Percentiles rank a stretch among this genome's conserved stretches.
These are phyloP conservation scores for Brachypodium distachyon DNA, from an alignment of 202 grass and related monocot genomes.

Conservation along the genomic window DNA sequence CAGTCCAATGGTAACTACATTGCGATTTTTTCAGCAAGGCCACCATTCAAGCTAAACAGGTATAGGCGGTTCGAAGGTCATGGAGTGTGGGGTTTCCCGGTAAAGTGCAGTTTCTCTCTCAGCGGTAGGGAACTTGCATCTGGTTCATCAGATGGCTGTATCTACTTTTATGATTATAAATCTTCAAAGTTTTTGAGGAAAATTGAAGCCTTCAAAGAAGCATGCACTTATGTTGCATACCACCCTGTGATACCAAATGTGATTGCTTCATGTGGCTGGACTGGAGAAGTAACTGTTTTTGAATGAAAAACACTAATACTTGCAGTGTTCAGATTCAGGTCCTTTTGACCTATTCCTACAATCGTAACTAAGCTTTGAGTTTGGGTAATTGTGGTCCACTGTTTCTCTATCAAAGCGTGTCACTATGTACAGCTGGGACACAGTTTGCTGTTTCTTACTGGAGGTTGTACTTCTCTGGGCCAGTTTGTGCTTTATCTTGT, in stretches of 20 bases:
- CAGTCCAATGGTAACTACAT: conserved; percentile 95
- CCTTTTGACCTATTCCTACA: background rate
- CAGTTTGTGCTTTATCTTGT: background rate
- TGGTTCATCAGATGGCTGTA: conserved; percentile 71
- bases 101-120: conserved; percentile 74
- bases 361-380: background rate
- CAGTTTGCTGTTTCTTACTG: too few species aligned
- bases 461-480: background rate
- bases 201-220: conserved; percentile 63
- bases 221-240: conserved; percentile 64
- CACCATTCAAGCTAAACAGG: conserved; percentile 75
- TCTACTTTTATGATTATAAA: conserved; percentile 70
- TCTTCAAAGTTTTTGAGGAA: conserved; percentile 39
- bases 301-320: conserved; percentile 20
- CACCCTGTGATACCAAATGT: conserved; percentile 64
- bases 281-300: conserved; percentile 64
- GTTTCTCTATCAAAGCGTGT: too few species aligned
- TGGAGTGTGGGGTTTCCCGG: conserved; percentile 78
- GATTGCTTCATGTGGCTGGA: conserved; percentile 79
- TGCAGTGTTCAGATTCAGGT: background rate
- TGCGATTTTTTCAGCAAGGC: conserved; percentile 55
- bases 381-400: background rate
- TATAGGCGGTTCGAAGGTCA: conserved; percentile 72
- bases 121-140: conserved; percentile 60
- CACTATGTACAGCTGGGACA: too few species aligned